These are phyloP conservation scores for Singerocomus inundabilis DNA, from an alignment of 1,284 basidiomycete species.

Conservation along the genomic window DNA sequence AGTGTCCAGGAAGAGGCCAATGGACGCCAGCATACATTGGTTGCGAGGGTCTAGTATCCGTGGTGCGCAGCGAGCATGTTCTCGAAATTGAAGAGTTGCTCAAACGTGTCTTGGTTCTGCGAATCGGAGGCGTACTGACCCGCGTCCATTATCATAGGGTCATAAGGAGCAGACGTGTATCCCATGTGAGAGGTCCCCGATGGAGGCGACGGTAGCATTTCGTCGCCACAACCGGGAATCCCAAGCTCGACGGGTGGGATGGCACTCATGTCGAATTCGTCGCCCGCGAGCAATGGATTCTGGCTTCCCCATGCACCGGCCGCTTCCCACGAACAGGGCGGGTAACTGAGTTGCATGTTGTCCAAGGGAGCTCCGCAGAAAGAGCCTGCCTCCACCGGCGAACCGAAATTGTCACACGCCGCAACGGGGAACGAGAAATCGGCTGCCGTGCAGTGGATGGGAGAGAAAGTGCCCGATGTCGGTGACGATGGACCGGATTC, in stretches of 20 bases:
- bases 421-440: slow-evolving; percentile 24
- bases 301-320: slow-evolving; percentile 34
- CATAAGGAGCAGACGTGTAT: slow-evolving; percentile 25
- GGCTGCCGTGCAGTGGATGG: slow-evolving; percentile 16
- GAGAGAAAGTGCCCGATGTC: slow-evolving; percentile 27
- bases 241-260: slow-evolving; percentile 50
- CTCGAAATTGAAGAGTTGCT: slow-evolving; percentile 35
- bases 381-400: slow-evolving; percentile 12
- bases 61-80: slow-evolving; percentile 32
- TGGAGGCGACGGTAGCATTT: slow-evolving; percentile 12
- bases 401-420: slow-evolving; percentile 17
- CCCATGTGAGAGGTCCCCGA: slow-evolving; percentile 19
- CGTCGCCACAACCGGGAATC: slow-evolving; percentile 33
- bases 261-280: slow-evolving; percentile 46
- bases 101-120: slow-evolving; percentile 31
- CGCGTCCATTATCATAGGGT: slow-evolving; percentile 27
- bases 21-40: slow-evolving; percentile 39
- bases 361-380: slow-evolving; percentile 26
- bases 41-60: slow-evolving; percentile 29
- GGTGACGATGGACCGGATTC: slow-evolving; percentile 36
- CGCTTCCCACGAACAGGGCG: slow-evolving; percentile 35
- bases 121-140: slow-evolving; percentile 28
- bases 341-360: slow-evolving; percentile 33
- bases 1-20: slow-evolving; percentile 32
- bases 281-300: slow-evolving; percentile 38